phyloP scores from a whole-genome alignment of 2,329 filamentous ascomycete species.

The Colletotrichum tamarilloi region DNA sequence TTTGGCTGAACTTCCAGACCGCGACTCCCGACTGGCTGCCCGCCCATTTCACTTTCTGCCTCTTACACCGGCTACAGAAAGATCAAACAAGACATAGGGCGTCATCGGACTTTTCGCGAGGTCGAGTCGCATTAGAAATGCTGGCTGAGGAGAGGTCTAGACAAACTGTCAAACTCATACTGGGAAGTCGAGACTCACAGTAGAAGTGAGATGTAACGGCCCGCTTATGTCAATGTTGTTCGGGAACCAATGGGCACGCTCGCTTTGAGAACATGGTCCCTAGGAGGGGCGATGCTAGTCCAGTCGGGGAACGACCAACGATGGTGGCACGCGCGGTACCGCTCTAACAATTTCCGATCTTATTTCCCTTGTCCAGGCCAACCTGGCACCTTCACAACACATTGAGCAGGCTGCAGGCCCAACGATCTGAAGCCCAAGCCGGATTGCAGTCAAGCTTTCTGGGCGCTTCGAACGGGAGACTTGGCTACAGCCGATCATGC shows the following conservation, averaged over 20 bases:
- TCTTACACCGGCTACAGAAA: constrained; percentile 18
- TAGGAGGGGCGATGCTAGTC: constrained; percentile 1
- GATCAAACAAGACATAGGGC: constrained; percentile 22
- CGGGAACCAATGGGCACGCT: constrained; percentile 15
- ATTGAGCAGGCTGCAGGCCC: neutral
- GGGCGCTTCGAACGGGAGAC: neutral
- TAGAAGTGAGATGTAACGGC: constrained; percentile 16
- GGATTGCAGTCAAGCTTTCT: constrained; percentile 22
- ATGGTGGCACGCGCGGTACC: neutral
- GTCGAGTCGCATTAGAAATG: neutral
- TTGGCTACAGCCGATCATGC: constrained; percentile 4
- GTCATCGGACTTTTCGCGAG: neutral
- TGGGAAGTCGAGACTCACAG: neutral
- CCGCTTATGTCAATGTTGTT: constrained; percentile 12
- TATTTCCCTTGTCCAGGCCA: neutral
- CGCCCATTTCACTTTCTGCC: constrained; percentile 18
- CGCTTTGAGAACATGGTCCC: constrained; percentile 17
- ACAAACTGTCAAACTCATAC: neutral
- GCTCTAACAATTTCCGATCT: constrained; percentile 5
- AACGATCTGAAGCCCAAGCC: neutral
- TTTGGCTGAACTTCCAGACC: constrained; percentile 14
- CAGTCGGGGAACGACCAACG: neutral
- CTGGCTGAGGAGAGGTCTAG: neutral
- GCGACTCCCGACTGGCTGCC: constrained; percentile 17
- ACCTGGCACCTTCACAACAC: neutral